phyloP scores from a whole-genome alignment of 257 asterid species.

The Salvia hispanica region DNA sequence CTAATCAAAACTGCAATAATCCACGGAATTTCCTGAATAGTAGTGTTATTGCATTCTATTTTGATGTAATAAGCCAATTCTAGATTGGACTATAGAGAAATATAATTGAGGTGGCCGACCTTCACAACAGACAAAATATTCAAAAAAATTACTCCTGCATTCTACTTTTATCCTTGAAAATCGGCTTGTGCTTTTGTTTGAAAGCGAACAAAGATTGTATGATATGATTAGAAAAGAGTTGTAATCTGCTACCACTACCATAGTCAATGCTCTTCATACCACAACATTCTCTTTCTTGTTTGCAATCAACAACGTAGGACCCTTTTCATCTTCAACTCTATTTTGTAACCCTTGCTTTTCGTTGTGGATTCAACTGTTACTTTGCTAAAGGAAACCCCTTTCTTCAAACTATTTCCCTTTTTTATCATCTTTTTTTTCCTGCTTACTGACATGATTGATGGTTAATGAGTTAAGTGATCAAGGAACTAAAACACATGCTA shows the following conservation, averaged over 20 bases:
- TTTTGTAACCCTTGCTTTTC: slow-evolving; percentile 12
- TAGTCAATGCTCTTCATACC: slow-evolving; percentile 35
- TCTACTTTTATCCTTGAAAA: not conserved
- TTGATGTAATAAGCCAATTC: too few relatives aligned
- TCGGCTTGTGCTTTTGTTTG: slow-evolving; percentile 10
- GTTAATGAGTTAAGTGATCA: too few relatives aligned
- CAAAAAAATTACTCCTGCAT: too few relatives aligned
- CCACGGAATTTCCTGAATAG: too few relatives aligned
- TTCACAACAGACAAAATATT: too few relatives aligned
- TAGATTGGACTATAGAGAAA: too few relatives aligned
- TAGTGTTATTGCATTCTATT: too few relatives aligned
- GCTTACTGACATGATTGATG: too few relatives aligned
- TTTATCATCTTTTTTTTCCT: too few relatives aligned
- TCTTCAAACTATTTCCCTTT: not conserved
- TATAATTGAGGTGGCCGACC: too few relatives aligned
- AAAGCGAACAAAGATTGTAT: slow-evolving; percentile 33
- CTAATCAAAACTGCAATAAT: too few relatives aligned
- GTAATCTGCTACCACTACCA: slow-evolving; percentile 33
- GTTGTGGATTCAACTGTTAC: slow-evolving; percentile 13
- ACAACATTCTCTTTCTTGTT: slow-evolving; percentile 13
- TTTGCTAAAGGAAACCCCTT: not conserved
- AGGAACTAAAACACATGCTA: not conserved
- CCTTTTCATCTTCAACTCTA: not conserved
- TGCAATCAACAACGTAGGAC: slow-evolving; percentile 17
- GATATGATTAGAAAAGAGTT: slow-evolving; percentile 8